phyloP scores from a whole-genome alignment of 2,329 filamentous ascomycete species.

The Ophiocordyceps camponoti-saundersi region DNA sequence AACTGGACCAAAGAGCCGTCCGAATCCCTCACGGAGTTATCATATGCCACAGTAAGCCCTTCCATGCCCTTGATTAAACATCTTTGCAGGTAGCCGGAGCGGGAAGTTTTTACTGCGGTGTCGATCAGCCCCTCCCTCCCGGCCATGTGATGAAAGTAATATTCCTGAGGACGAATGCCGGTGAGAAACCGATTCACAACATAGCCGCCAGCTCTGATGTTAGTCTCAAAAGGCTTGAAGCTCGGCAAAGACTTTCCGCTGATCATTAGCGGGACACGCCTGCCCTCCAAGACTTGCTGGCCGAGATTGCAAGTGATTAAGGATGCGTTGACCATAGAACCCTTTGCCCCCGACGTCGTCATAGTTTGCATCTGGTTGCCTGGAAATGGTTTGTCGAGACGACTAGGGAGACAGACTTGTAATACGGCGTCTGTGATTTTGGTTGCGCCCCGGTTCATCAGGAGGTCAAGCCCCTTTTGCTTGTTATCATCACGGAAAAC shows the following conservation, averaged over 20 bases:
- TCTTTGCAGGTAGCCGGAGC: slow-evolving; percentile 89
- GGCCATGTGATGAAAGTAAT: slow-evolving; percentile 99
- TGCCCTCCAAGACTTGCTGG: slow-evolving; percentile 89
- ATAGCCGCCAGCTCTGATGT: slow-evolving; percentile 80
- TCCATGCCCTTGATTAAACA: slow-evolving; percentile 99
- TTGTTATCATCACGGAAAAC: slow-evolving; percentile 84
- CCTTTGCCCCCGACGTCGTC: slow-evolving; percentile 94
- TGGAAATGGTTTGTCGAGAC: slow-evolving; percentile 81
- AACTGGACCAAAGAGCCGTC: slow-evolving; percentile 92
- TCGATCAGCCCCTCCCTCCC: slow-evolving; percentile 96
- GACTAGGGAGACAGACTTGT: slow-evolving; percentile 58
- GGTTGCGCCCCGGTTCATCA: slow-evolving; percentile 58
- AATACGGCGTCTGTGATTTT: slow-evolving; percentile 67
- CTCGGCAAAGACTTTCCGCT: slow-evolving; percentile 92
- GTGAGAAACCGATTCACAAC: slow-evolving; percentile 95
- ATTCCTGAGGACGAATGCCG: slow-evolving; percentile 90
- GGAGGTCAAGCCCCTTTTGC: slow-evolving; percentile 73
- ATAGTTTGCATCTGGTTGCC: slow-evolving; percentile 98
- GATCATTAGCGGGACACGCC: slow-evolving; percentile 91
- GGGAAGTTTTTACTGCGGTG: slow-evolving; percentile 94
- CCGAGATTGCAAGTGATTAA: slow-evolving; percentile 95
- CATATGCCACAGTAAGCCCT: slow-evolving; percentile 79
- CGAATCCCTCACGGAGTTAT: slow-evolving; percentile 82
- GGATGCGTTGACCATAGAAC: slow-evolving; percentile 82
- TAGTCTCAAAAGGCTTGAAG: slow-evolving; percentile 82